Evolutionary conservation across 1,139 yeast species (phyloP).

Genomic region (Meyerozyma elateridarum): DNA sequence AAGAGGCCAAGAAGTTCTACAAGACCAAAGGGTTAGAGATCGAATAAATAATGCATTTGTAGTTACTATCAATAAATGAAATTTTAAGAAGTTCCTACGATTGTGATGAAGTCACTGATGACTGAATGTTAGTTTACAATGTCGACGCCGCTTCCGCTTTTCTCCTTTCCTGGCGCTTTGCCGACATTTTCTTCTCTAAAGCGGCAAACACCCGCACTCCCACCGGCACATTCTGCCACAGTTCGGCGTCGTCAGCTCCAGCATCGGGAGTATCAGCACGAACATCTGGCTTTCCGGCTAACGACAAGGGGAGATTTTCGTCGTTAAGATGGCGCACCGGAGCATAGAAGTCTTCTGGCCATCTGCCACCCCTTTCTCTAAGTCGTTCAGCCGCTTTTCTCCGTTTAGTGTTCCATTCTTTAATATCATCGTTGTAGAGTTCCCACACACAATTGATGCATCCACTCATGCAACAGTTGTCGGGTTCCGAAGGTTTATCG

Average conservation of each 20-base stretch:
- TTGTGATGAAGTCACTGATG: too few relatives aligned
- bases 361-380: conserved; percentile 45
- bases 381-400: conserved; percentile 57
- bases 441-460: conserved; percentile 98
- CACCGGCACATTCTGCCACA: conserved; percentile 70
- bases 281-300: conserved; percentile 16
- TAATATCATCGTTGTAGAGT: conserved; percentile 77
- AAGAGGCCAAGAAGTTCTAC: conserved; percentile 60
- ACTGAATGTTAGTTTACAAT: too few relatives aligned
- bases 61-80: conserved; percentile 1
- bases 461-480: conserved; percentile 96
- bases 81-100: neutral
- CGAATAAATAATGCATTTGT: conserved; percentile 30
- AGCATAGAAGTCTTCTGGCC: conserved; percentile 83
- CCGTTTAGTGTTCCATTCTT: conserved; percentile 69
- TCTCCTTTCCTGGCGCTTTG: conserved; percentile 16
- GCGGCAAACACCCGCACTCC: conserved; percentile 80
- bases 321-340: conserved; percentile 40
- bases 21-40: conserved; percentile 53
- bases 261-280: conserved; percentile 10
- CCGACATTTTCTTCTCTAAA: conserved; percentile 64
- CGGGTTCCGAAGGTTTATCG: conserved; percentile 79
- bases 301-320: conserved; percentile 31
- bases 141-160: neutral
- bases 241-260: conserved; percentile 24